These are phyloP conservation scores for Colletotrichum melonis DNA, from an alignment of 2,329 filamentous ascomycete genomes.

Conservation along the genomic window DNA sequence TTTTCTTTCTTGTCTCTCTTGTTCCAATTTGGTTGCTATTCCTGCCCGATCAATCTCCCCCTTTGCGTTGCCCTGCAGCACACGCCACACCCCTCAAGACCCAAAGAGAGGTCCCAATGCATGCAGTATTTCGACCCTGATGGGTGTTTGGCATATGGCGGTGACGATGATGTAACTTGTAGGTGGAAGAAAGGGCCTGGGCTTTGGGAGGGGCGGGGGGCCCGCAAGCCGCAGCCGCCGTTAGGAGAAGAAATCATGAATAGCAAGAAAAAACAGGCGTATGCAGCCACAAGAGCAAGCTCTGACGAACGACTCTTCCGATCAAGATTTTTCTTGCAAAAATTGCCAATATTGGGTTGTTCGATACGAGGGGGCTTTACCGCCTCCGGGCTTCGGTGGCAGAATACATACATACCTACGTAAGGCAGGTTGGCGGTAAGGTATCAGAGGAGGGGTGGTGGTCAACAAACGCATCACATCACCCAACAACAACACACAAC, in stretches of 20 bases:
- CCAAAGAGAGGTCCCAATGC: background rate
- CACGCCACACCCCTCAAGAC: background rate
- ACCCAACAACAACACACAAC: background rate
- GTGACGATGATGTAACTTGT: constrained; percentile 7
- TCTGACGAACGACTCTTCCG: background rate
- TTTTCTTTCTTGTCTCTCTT: background rate
- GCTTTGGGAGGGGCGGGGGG: background rate
- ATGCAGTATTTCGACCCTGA: constrained; percentile 3
- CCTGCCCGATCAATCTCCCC: background rate
- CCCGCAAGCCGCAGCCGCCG: background rate
- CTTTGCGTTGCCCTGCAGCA: background rate
- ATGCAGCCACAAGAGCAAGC: background rate
- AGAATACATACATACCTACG: background rate
- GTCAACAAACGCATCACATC: background rate
- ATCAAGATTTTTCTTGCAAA: background rate
- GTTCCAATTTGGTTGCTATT: background rate
- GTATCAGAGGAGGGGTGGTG: background rate
- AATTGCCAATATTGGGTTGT: background rate
- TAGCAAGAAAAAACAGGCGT: background rate
- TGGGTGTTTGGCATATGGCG: constrained; percentile 10
- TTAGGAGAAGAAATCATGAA: background rate
- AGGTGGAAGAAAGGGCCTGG: background rate
- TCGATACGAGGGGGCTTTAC: background rate
- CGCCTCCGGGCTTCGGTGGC: background rate
- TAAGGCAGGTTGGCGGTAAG: background rate